Evolutionary conservation across 768 basidiomycete species (phyloP).

Genomic region (Mycena venus): DNA sequence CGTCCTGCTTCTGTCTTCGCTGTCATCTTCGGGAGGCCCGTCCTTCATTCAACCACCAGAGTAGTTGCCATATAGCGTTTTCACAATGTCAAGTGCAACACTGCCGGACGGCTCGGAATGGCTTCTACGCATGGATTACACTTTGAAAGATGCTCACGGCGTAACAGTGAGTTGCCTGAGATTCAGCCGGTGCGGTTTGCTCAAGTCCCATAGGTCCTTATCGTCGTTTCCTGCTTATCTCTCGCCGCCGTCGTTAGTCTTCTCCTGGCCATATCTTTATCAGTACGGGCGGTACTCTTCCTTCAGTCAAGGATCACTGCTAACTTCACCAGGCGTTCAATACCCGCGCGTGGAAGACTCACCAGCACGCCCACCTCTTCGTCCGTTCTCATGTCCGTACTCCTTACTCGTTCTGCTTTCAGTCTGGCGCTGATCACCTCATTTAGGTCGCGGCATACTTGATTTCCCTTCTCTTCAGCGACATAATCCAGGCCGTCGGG

Average conservation of each 20-base stretch:
- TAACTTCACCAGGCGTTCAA: too few relatives aligned
- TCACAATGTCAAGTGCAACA: constrained; percentile 31
- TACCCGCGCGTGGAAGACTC: too few relatives aligned
- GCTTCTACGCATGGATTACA: constrained; percentile 39
- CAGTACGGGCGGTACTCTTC: neutral
- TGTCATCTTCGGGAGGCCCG: too few relatives aligned
- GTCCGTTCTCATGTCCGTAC: constrained; percentile 62
- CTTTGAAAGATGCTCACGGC: constrained; percentile 41
- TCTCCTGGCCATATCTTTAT: constrained; percentile 51
- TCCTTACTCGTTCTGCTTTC: constrained; percentile 46
- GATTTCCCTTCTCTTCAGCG: constrained; percentile 64
- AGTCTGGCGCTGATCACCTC: constrained; percentile 57
- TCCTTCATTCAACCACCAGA: too few relatives aligned
- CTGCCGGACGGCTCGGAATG: constrained; percentile 40
- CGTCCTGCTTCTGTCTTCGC: too few relatives aligned
- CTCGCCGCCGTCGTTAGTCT: constrained; percentile 54
- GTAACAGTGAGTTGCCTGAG: constrained; percentile 45
- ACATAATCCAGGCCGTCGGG: constrained; percentile 61
- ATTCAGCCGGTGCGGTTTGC: neutral
- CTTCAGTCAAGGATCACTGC: neutral
- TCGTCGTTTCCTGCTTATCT: constrained; percentile 58
- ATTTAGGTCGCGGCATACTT: constrained; percentile 71
- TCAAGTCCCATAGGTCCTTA: constrained; percentile 46
- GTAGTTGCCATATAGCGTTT: neutral
- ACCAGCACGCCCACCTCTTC: constrained; percentile 55